Base-by-base conservation (phyloP, 192 early-diverging fungal species). In the Glomus cerebriforme region DNA sequence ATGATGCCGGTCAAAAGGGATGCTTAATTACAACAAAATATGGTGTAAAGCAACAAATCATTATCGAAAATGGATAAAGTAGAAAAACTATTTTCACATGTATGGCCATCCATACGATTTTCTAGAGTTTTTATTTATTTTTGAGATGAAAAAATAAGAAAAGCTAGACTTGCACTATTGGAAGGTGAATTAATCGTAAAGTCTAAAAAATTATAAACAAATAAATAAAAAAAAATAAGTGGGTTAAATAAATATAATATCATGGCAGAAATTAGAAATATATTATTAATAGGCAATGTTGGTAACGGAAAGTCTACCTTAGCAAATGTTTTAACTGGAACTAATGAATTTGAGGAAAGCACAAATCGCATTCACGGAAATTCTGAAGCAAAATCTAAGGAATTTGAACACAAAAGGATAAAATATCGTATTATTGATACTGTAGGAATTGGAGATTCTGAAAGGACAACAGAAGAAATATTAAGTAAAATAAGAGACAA, bases 321-420 rank as follows among this genome's bases (percentile, higher is more conserved):
- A 29, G 73, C 49, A 31, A 74, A 74, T 7, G 73, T 54, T 26
- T 3, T 74, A 32, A 59, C 13, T 59, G 73, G 47, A 74, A 74
- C 58, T 13, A 54, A 74, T 37, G 29, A 59, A 60, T 74, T 74
- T 74, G n/a, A 59, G 10, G 73, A 74, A 74, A 74, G 15, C 26
- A 39, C 31, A 7, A 13, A 59, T 59, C 19, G 17, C 0, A 60
- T 43, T 32, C 27, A 27, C 2, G 58, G 58, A 35, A 54, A 8
- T 54, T 17, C 17, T 3, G 13, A 39, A 12, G 2, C 24, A 24
- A 43, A 74, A 34, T 35, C 26, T 35, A 19, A 12, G 29, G 73
- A 74, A 15, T n/a, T 43, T 70, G 68, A 24, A 2, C 17, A 45
- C 12, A 15, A 39, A 26, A 27, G 13, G 22, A 59, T 74, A 59